phyloP scores from a whole-genome alignment of 106 monocot genomes.

The Allium cepa region DNA sequence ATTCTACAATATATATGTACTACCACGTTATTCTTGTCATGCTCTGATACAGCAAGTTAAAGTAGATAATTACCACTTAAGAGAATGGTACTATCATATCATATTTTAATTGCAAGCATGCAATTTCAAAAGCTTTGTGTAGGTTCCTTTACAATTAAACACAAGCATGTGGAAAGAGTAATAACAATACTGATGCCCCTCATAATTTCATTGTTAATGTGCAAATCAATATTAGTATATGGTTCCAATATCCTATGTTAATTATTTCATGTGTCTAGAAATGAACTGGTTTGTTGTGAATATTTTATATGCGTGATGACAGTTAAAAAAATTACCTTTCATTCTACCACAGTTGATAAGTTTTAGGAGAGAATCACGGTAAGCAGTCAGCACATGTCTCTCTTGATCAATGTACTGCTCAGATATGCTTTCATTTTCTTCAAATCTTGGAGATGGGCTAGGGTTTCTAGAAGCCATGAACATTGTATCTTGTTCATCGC shows the following conservation, averaged over 20 bases:
- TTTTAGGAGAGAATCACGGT: conserved; percentile 71
- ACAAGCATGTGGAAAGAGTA: not conserved
- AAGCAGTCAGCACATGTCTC: conserved; percentile 63
- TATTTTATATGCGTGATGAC: not conserved
- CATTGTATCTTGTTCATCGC: conserved; percentile 81
- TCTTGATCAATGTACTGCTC: conserved; percentile 85
- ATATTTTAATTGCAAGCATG: not conserved
- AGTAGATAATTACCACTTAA: not conserved
- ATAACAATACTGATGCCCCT: not conserved
- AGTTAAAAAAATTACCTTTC: conserved; percentile 54
- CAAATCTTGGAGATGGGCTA: conserved; percentile 14
- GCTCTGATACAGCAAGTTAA: not conserved
- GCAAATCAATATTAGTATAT: not conserved
- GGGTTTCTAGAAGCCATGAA: conserved; percentile 44
- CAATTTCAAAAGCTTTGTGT: not conserved
- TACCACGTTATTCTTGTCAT: no score
- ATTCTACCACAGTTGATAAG: conserved; percentile 60
- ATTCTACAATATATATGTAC: no score
- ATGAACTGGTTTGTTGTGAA: not conserved
- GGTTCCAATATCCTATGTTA: not conserved
- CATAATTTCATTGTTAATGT: not conserved
- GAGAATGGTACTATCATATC: not conserved
- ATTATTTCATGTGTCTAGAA: not conserved
- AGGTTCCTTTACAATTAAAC: not conserved
- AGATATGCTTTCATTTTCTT: conserved; percentile 27